Evolutionary conservation across 2,329 filamentous ascomycete genomes (phyloP).

Genomic region (Didymellaceae sp.): DNA sequence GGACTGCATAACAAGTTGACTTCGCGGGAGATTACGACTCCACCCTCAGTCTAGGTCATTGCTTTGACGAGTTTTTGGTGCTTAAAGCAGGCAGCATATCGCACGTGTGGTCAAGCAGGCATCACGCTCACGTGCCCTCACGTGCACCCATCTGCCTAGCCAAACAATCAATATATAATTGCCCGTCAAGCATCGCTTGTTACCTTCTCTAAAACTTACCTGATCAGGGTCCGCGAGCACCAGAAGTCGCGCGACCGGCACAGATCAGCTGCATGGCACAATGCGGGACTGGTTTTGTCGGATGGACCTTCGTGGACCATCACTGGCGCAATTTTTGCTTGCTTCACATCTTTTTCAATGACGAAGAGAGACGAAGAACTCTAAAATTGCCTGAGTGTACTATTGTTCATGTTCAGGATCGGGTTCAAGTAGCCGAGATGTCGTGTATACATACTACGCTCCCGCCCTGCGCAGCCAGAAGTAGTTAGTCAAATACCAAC

Average conservation of each 20-base stretch:
- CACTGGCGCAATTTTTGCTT: constrained; percentile 16
- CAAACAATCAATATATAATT: not conserved
- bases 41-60: no score
- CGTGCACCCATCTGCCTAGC: constrained; percentile 6
- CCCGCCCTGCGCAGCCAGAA: not conserved
- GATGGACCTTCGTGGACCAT: not conserved
- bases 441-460: no score
- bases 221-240: constrained; percentile 10
- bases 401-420: no score
- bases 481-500: constrained; percentile 10
- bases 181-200: no score
- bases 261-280: constrained; percentile 14
- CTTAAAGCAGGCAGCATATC: not conserved
- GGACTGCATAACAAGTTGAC: no score
- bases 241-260: constrained; percentile 12
- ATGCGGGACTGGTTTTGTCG: constrained; percentile 14
- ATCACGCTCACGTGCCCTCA: not conserved
- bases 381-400: no score
- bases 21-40: no score
- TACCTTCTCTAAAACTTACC: not conserved
- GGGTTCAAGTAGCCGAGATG: no score
- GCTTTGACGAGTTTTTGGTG: no score
- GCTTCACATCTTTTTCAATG: constrained; percentile 3
- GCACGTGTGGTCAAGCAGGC: not conserved
- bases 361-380: not conserved